Evolutionary conservation across 805 yeast species (phyloP).

Genomic region (Wickerhamiella dianesei): DNA sequence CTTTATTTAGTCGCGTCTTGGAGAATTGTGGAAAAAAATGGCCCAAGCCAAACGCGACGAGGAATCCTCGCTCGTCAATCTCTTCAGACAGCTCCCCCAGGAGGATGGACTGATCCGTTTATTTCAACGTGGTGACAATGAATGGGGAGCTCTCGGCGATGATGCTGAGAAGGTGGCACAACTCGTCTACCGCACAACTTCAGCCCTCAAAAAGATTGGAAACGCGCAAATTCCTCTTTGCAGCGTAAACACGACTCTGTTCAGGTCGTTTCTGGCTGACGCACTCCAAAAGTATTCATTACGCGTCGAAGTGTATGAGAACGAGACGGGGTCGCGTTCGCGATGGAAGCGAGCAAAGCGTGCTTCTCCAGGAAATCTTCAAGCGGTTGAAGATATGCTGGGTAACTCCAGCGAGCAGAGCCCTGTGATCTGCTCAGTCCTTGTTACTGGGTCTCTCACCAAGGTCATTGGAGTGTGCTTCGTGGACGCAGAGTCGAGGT

Average conservation of each 20-base stretch:
- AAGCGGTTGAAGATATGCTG: conserved; percentile 59
- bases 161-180: conserved; percentile 82
- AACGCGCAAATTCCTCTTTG: conserved; percentile 29
- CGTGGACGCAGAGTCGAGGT: conserved; percentile 54
- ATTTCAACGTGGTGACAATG: conserved; percentile 63
- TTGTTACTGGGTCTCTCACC: conserved; percentile 29
- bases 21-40: too few relatives aligned
- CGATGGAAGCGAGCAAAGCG: conserved; percentile 42
- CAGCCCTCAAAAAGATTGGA: conserved; percentile 50
- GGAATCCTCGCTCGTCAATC: conserved; percentile 27
- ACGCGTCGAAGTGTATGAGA: conserved; percentile 70
- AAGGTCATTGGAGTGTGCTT: conserved; percentile 62
- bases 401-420: conserved; percentile 32
- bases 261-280: conserved; percentile 47
- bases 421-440: conserved; percentile 44
- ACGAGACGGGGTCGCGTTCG: conserved; percentile 23
- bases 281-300: conserved; percentile 58
- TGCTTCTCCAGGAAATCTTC: conserved; percentile 88
- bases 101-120: conserved; percentile 36
- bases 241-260: conserved; percentile 61
- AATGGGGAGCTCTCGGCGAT: conserved; percentile 56
- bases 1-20: too few relatives aligned
- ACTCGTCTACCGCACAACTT: conserved; percentile 63
- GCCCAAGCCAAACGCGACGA: conserved; percentile 23
- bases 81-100: conserved; percentile 13